phyloP scores from a whole-genome alignment of 2,329 filamentous ascomycete species.

The Diplocarpon rosae region DNA sequence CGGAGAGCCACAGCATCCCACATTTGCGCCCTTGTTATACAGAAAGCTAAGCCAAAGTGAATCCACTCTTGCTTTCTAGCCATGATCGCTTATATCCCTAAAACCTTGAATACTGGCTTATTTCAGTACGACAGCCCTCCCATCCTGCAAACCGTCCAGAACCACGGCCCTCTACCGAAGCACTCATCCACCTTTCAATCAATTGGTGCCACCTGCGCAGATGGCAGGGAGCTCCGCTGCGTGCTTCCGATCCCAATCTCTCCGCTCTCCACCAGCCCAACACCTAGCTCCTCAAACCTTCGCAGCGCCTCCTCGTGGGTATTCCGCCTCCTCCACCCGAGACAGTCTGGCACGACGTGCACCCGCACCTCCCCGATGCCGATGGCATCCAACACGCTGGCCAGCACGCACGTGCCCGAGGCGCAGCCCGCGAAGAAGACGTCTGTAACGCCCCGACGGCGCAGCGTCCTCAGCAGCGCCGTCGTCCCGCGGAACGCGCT shows the following conservation, averaged over 20 bases:
- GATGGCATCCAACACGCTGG: constrained; percentile 4
- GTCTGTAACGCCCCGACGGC: background rate
- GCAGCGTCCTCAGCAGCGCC: background rate
- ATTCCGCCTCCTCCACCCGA: constrained; percentile 3
- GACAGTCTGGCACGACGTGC: constrained; percentile 4
- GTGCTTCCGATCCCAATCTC: background rate
- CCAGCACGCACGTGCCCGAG: constrained; percentile 5
- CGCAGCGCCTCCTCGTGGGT: constrained; percentile 6
- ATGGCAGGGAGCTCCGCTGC: background rate
- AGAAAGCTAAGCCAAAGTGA: no score
- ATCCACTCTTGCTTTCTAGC: no score
- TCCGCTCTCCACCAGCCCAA: background rate
- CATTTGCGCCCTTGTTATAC: no score
- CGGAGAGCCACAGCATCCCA: no score
- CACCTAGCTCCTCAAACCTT: background rate
- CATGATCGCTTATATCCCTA: no score
- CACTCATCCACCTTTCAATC: no score
- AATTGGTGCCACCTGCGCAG: no score
- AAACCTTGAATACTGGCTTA: no score
- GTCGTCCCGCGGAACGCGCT: constrained; percentile 1
- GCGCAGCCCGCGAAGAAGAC: constrained; percentile 6
- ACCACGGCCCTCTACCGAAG: no score
- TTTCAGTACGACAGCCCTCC: no score
- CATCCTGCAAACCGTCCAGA: no score
- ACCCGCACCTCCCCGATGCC: background rate